Percentiles rank a stretch among this genome's conserved stretches.
phyloP scores from a whole-genome alignment of 345 rosid species.

The Arabis alpina region DNA sequence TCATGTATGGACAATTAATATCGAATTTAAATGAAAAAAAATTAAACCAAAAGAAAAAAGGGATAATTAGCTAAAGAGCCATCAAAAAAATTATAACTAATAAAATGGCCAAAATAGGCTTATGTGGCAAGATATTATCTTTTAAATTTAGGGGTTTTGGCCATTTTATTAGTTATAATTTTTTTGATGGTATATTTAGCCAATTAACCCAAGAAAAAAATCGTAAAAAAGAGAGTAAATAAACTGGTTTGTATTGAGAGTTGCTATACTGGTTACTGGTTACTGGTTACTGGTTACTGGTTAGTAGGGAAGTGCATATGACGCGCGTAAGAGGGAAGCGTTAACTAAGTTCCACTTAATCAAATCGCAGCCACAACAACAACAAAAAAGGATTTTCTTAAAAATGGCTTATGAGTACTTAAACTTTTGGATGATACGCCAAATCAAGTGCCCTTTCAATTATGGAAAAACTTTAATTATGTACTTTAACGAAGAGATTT shows the following conservation, averaged over 20 bases:
- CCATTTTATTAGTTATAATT: no score
- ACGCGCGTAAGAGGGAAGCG: conserved; percentile 17
- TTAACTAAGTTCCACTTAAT: conserved; percentile 3
- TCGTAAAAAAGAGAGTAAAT: neutral
- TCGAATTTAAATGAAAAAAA: no score
- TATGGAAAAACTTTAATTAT: conserved; percentile 22
- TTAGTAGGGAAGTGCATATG: neutral
- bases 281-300: neutral
- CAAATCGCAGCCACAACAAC: conserved; percentile 24
- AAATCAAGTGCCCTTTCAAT: conserved; percentile 31
- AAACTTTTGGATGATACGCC: conserved; percentile 34
- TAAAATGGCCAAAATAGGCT: no score
- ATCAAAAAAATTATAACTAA: no score
- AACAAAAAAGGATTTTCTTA: conserved; percentile 2
- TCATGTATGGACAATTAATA: no score
- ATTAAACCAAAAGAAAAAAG: no score
- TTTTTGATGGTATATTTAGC: no score
- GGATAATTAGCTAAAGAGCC: no score
- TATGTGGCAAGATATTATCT: no score
- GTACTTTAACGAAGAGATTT: conserved; percentile 20
- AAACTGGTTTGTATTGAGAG: neutral
- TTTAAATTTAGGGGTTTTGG: no score
- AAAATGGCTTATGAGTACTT: conserved; percentile 28
- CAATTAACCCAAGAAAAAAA: no score
- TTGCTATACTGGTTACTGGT: neutral